phyloP scores from a whole-genome alignment of 2,329 filamentous ascomycete genomes.

The Aspergillus novoparasiticus region DNA sequence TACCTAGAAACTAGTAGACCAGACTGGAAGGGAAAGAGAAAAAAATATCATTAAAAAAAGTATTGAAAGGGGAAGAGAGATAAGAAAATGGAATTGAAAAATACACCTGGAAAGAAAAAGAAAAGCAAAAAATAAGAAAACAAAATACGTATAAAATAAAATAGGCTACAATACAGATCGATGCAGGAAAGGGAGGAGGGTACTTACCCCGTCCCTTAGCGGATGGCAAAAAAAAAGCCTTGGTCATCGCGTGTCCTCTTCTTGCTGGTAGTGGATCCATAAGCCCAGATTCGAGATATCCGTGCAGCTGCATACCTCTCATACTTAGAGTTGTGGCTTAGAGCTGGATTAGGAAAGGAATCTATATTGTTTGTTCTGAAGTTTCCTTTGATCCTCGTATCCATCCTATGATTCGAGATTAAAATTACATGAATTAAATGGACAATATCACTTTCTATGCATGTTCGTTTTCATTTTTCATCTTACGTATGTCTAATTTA shows the following conservation, averaged over 20 bases:
- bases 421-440: background rate
- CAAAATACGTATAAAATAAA: background rate
- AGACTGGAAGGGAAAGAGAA: background rate
- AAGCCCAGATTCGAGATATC: conserved; percentile 18
- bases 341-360: background rate
- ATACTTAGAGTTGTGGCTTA: conserved; percentile 2
- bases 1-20: background rate
- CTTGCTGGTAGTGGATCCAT: conserved; percentile 19
- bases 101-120: background rate
- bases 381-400: background rate
- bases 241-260: conserved; percentile 24
- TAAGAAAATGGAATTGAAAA: background rate
- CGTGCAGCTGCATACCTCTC: conserved; percentile 13
- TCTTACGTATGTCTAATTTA: background rate
- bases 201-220: conserved; percentile 8
- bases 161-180: background rate
- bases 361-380: conserved; percentile 1
- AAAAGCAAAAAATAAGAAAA: background rate
- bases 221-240: conserved; percentile 18
- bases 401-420: conserved; percentile 1
- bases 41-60: background rate
- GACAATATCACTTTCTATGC: background rate
- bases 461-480: background rate
- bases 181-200: background rate
- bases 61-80: no score